These are phyloP conservation scores for Candida tammaniensis DNA, from an alignment of 805 yeast genomes.

Conservation along the genomic window DNA sequence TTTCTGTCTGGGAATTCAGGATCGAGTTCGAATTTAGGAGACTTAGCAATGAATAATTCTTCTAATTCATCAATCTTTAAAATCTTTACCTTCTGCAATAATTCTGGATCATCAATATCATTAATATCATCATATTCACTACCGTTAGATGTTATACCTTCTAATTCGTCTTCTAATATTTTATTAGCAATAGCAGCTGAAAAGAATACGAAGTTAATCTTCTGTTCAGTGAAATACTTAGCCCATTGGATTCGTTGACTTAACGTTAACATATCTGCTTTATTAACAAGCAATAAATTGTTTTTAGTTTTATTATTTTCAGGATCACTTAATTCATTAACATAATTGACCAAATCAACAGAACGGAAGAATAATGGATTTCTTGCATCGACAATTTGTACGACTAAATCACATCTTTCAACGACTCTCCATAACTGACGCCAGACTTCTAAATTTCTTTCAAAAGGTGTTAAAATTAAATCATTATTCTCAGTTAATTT, in stretches of 20 bases:
- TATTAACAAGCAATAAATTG: slow-evolving; percentile 83
- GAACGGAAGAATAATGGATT: slow-evolving; percentile 90
- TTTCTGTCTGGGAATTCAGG: slow-evolving; percentile 58
- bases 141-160: slow-evolving; percentile 20
- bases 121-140: slow-evolving; percentile 20
- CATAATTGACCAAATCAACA: slow-evolving; percentile 81
- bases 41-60: slow-evolving; percentile 66
- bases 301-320: slow-evolving; percentile 50
- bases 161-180: slow-evolving; percentile 49
- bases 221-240: slow-evolving; percentile 61
- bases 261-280: slow-evolving; percentile 82
- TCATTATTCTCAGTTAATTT: slow-evolving; percentile 79
- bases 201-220: slow-evolving; percentile 86
- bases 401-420: slow-evolving; percentile 89
- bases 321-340: slow-evolving; percentile 64
- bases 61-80: slow-evolving; percentile 84
- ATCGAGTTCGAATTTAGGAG: slow-evolving; percentile 64
- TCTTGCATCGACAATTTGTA: slow-evolving; percentile 97
- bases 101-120: slow-evolving; percentile 16
- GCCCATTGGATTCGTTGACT: slow-evolving; percentile 88
- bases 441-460: slow-evolving; percentile 97
- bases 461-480: slow-evolving; percentile 89
- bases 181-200: slow-evolving; percentile 86
- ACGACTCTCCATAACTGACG: slow-evolving; percentile 97
- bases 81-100: slow-evolving; percentile 51